phyloP scores from a whole-genome alignment of 2,329 filamentous ascomycete genomes.

The Pseudocercospora crystallina region DNA sequence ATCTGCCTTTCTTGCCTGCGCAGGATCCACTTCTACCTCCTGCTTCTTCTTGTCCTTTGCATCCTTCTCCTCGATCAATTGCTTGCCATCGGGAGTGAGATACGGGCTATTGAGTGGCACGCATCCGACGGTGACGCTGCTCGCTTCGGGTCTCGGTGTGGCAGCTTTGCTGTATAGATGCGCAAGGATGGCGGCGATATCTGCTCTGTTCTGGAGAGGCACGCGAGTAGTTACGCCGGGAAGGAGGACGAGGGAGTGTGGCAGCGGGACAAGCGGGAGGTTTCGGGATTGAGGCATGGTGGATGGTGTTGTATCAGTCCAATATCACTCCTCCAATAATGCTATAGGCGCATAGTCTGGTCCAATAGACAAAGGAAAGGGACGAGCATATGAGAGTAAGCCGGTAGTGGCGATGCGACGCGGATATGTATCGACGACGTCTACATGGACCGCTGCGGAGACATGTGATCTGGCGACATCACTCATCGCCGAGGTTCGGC shows the following conservation, averaged over 20 bases:
- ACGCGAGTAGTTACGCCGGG: conserved; percentile 85
- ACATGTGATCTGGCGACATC: not conserved
- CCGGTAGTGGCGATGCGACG: conserved; percentile 1
- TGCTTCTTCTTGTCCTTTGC: conserved; percentile 45
- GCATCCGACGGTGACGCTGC: conserved; percentile 77
- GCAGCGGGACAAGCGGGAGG: conserved; percentile 78
- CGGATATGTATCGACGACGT: conserved; percentile 9
- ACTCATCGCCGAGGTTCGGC: conserved; percentile 3
- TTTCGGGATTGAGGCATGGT: conserved; percentile 17
- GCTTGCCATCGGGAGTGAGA: conserved; percentile 71
- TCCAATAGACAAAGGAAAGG: conserved; percentile 1
- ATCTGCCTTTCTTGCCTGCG: conserved; percentile 54
- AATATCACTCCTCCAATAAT: not conserved
- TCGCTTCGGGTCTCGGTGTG: conserved; percentile 61
- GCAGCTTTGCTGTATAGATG: conserved; percentile 77
- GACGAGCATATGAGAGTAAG: not conserved
- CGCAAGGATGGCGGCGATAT: conserved; percentile 84
- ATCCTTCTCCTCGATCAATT: conserved; percentile 67
- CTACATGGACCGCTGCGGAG: not conserved
- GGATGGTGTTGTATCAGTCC: not conserved
- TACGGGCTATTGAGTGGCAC: conserved; percentile 78
- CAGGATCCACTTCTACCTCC: conserved; percentile 57
- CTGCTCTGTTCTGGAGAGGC: conserved; percentile 76
- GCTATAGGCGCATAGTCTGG: not conserved
- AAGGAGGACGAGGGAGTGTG: conserved; percentile 76